A percentile compares a stretch with the other conserved stretches of the same genome.
These are phyloP conservation scores for Cymbidium sinense DNA, from an alignment of 106 monocot genomes.

Conservation along the genomic window DNA sequence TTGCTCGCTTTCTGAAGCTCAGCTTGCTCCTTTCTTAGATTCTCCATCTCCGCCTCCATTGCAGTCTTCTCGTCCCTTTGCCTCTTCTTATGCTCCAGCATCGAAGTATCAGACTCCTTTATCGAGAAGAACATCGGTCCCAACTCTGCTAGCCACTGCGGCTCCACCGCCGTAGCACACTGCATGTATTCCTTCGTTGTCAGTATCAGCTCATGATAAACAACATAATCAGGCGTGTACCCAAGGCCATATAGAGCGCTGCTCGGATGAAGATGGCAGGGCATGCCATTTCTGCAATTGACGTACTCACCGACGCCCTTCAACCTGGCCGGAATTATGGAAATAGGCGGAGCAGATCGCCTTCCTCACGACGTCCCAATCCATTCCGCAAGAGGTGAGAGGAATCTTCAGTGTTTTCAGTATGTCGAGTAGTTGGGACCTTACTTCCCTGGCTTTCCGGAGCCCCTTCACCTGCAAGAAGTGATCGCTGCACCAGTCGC, in stretches of 20 bases:
- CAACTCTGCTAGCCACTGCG: constrained; percentile 88
- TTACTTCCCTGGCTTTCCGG: constrained; percentile 80
- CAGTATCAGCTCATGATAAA: constrained; percentile 86
- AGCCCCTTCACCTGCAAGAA: constrained; percentile 91
- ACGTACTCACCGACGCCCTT: constrained; percentile 96
- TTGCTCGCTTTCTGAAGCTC: constrained; percentile 28
- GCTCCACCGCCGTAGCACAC: constrained; percentile 93
- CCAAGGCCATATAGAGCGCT: constrained; percentile 92
- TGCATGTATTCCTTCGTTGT: constrained; percentile 95
- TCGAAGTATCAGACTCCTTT: constrained; percentile 77
- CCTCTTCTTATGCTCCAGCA: constrained; percentile 84
- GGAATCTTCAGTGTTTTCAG: constrained; percentile 76
- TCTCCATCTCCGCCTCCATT: constrained; percentile 99
- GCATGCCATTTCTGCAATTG: constrained; percentile 87
- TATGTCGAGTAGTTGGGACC: constrained; percentile 89
- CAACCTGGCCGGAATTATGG: constrained; percentile 76
- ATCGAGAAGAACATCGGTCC: constrained; percentile 98
- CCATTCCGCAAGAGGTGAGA: constrained; percentile 69
- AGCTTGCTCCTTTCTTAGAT: constrained; percentile 59
- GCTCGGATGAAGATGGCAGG: constrained; percentile 91
- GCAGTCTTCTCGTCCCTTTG: constrained; percentile 87
- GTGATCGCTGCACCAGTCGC: constrained; percentile 95
- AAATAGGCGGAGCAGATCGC: constrained; percentile 96
- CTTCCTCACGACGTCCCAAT: constrained; percentile 93
- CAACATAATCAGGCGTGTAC: constrained; percentile 82